Conservation (phyloP, 2,329 filamentous ascomycete species). For the Diplodia seriata region DNA sequence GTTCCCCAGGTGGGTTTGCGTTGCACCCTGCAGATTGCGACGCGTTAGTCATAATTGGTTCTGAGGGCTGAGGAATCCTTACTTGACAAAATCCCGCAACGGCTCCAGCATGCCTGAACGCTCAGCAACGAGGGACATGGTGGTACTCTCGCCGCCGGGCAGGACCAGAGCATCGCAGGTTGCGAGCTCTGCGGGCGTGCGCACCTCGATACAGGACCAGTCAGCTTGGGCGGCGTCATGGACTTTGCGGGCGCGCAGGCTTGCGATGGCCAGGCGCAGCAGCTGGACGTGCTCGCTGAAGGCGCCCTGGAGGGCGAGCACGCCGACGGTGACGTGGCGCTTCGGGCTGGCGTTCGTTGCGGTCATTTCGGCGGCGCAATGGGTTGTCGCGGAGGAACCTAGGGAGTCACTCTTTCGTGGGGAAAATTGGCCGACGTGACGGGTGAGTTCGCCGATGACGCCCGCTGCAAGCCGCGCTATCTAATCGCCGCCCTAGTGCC, state of each 20-base stretch:
- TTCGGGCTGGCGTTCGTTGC: conserved; percentile 19
- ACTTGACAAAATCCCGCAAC: conserved; percentile 90
- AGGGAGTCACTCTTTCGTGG: conserved; percentile 18
- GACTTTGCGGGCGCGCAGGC: conserved; percentile 46
- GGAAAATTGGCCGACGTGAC: conserved; percentile 11
- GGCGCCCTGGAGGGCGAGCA: conserved; percentile 85
- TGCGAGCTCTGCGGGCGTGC: conserved; percentile 73
- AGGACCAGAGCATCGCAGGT: conserved; percentile 84
- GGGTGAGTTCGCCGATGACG: conserved; percentile 23
- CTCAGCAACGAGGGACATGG: conserved; percentile 86
- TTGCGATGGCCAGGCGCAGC: conserved; percentile 70
- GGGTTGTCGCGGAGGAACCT: conserved; percentile 5
- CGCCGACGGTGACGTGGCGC: conserved; percentile 60
- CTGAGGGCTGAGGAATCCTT: conserved; percentile 44
- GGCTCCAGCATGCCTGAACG: conserved; percentile 83
- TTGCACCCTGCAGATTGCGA: conserved; percentile 61
- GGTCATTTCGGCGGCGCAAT: conserved; percentile 24
- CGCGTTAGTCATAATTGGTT: conserved; percentile 18
- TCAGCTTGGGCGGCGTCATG: conserved; percentile 38
- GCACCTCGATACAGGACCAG: conserved; percentile 78
- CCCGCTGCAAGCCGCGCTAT: conserved; percentile 13
- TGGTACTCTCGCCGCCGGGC: conserved; percentile 93
- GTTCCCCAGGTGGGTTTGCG: conserved; percentile 93
- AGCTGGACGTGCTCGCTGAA: conserved; percentile 87
- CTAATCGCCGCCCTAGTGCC: conserved; percentile 25